Percentiles rank a stretch among this genome's conserved stretches.
Conservation (phyloP, 2,329 filamentous ascomycete species). For the Fusarium succisae region DNA sequence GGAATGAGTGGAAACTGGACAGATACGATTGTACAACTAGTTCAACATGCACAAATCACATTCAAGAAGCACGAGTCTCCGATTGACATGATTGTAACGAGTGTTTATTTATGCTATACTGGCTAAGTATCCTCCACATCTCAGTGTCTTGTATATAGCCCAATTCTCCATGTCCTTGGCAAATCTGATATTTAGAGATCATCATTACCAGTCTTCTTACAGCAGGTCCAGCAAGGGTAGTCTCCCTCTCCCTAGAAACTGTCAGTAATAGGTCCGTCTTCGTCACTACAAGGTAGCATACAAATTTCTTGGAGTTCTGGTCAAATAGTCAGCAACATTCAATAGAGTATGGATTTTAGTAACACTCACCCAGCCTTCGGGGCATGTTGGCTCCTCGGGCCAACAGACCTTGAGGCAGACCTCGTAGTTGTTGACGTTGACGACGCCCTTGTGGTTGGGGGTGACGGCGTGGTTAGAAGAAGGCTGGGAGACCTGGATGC, state of each 20-base stretch:
- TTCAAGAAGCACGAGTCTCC: fast-evolving
- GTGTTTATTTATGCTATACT: neutral
- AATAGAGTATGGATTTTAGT: fast-evolving
- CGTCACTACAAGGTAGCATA: fast-evolving
- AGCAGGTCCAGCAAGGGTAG: conserved; percentile 26
- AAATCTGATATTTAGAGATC: neutral
- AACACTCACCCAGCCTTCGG: conserved; percentile 17
- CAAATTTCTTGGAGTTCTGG: conserved; percentile 6
- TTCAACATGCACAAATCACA: neutral
- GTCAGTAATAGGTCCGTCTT: neutral
- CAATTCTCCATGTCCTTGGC: fast-evolving
- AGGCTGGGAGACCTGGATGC: conserved; percentile 19
- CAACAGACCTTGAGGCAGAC: conserved; percentile 12
- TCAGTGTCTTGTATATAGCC: fast-evolving
- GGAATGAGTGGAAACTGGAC: fast-evolving
- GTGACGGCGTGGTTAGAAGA: neutral
- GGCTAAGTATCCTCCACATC: fast-evolving
- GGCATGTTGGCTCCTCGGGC: neutral
- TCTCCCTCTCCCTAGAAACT: neutral
- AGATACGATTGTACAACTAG: fast-evolving
- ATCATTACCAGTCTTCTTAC: neutral
- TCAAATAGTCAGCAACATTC: neutral
- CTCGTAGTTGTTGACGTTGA: neutral
- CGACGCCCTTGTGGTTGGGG: neutral
- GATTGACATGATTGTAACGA: neutral